Evolutionary conservation across 2,329 filamentous ascomycete genomes (phyloP), one percentile per base, ranked within the genome.

Genomic region (Fusarium sp.): DNA sequence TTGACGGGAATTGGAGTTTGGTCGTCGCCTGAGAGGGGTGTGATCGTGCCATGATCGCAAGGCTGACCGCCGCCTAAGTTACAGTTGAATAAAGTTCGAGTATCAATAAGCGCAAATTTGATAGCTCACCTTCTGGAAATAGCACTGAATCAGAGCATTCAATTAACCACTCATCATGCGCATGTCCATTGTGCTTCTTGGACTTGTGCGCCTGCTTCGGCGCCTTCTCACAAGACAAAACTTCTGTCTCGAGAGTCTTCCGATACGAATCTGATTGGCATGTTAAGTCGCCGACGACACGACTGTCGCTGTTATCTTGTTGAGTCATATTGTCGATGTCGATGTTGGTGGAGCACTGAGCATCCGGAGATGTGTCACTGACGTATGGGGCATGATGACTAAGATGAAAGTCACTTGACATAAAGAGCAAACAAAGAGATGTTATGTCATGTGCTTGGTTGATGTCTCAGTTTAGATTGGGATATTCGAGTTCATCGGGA

Each of bases 81-180:
- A 58, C 11, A 62, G 61, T 47, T 18, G 4, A 14, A 1, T 3
- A 0, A 0, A 13, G 0, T 3, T 3, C 0, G 4, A 2, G 5
- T 7, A 4, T n/a, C 2, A 2, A 20, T 47, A 13, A 20, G 12
- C 8, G 4, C 2, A 7, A 1, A 2, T 1, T 13, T 1, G 3
- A 10, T 10, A 7, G 5, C 28, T 6, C 30, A 72, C 77, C 77
- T 68, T 78, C 77, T 0, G 77, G 77, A 3, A 78, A 78, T 0
- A 78, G 41, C 0, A 78, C 73, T 5, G 77, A 78, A 13, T 78
- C 76, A 3, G 68, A 63, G 45, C 74, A 78, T 23, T 78, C 77
- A 9, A 78, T 69, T 4, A 78, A 45, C 77, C 77, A 78, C 40
- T 59, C 59, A 18, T 77, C 74, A 2, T 66, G 37, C 7, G 46